A percentile compares a stretch with the other conserved stretches of the same genome.
Conservation (phyloP, 139 green algal species). For the Bryopsis sp. region DNA sequence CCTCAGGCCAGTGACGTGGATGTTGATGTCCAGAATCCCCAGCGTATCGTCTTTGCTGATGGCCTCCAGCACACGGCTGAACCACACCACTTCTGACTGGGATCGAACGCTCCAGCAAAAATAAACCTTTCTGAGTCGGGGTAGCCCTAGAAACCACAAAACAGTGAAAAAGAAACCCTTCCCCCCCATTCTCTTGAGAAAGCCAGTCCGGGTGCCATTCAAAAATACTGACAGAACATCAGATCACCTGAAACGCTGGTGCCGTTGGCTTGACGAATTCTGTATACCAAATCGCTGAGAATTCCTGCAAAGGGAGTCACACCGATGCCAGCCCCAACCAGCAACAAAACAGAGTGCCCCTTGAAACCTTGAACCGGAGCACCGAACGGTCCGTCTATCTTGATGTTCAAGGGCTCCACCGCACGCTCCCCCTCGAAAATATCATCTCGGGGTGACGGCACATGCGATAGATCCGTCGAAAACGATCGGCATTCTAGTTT, state of each 20-base stretch:
- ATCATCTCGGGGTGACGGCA: too few relatives aligned
- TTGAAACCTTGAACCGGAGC: constrained; percentile 14
- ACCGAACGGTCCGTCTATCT: constrained; percentile 24
- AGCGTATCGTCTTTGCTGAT: constrained; percentile 9
- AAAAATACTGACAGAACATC: not conserved
- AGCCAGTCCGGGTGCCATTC: too few relatives aligned
- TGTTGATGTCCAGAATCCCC: constrained; percentile 22
- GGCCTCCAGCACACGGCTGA: constrained; percentile 15
- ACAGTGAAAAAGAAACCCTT: too few relatives aligned
- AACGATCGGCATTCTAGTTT: too few relatives aligned
- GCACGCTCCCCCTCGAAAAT: too few relatives aligned
- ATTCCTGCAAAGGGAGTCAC: constrained; percentile 28
- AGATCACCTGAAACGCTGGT: constrained; percentile 8
- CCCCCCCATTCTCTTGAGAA: too few relatives aligned
- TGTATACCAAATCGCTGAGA: constrained; percentile 17
- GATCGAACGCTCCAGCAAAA: constrained; percentile 19
- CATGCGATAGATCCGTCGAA: too few relatives aligned
- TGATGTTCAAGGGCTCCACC: constrained; percentile 12
- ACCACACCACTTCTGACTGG: constrained; percentile 15
- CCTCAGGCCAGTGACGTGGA: constrained; percentile 19
- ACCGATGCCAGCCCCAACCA: constrained; percentile 30
- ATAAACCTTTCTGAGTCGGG: constrained; percentile 18
- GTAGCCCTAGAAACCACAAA: too few relatives aligned
- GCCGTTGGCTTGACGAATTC: constrained; percentile 14
- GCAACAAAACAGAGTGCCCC: constrained; percentile 21